Conservation (phyloP, 2,329 filamentous ascomycete species). For the Microdochium trichocladiopsis region DNA sequence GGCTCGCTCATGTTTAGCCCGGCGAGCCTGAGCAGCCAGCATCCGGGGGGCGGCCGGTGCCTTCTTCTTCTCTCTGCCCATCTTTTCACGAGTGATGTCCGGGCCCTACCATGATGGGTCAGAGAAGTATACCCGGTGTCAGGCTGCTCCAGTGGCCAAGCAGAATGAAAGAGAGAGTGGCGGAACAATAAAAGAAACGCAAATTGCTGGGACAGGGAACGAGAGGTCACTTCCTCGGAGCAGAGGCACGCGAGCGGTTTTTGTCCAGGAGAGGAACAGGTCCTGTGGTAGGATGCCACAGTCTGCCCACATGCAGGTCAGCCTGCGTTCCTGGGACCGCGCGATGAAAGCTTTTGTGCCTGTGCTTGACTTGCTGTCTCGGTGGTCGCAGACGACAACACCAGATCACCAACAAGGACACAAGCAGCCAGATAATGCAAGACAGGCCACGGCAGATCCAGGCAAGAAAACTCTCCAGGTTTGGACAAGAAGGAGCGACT, state of each 20-base stretch:
- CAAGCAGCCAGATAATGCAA: background rate
- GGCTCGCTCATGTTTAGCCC: constrained; percentile 19
- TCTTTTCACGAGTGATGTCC: constrained; percentile 14
- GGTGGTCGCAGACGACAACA: background rate
- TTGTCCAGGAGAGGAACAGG: background rate
- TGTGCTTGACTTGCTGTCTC: background rate
- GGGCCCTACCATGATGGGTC: constrained; percentile 20
- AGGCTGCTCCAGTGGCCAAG: background rate
- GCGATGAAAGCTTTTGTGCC: background rate
- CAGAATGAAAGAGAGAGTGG: background rate
- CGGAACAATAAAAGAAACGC: background rate
- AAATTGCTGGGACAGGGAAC: background rate
- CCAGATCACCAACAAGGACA: background rate
- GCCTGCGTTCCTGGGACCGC: background rate
- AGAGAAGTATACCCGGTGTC: background rate
- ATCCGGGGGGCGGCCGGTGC: constrained; percentile 16
- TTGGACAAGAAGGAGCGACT: no score
- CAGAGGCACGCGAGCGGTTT: background rate
- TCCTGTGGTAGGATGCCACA: background rate
- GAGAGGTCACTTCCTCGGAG: background rate
- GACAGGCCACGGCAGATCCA: background rate
- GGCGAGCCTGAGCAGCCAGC: constrained; percentile 14
- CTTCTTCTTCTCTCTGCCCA: constrained; percentile 23
- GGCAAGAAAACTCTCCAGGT: no score
- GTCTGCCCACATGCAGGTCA: background rate